Percentiles rank a stretch among this genome's conserved stretches.
phyloP scores from a whole-genome alignment of 257 asterid species.

The Scutellaria barbata region DNA sequence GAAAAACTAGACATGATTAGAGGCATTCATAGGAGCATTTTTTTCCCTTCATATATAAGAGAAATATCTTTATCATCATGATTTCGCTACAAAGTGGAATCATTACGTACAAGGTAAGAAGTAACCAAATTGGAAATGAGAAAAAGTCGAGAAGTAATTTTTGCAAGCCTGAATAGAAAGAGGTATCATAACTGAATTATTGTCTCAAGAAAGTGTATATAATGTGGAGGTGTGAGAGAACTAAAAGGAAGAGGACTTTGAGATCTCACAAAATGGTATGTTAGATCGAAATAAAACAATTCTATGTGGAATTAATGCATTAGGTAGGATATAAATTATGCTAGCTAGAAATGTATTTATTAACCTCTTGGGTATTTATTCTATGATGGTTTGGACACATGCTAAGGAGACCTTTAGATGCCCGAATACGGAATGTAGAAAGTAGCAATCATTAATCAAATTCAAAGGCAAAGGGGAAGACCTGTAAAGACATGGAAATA shows the following conservation, averaged over 20 bases:
- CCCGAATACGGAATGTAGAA: too few relatives aligned
- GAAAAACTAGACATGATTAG: not conserved
- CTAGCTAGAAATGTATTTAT: slow-evolving; percentile 20
- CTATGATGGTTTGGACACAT: too few relatives aligned
- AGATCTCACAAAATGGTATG: not conserved
- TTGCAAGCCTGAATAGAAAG: not conserved
- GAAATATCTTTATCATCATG: not conserved
- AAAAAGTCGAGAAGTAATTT: not conserved
- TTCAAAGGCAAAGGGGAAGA: too few relatives aligned
- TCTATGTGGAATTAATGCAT: not conserved
- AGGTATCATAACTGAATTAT: slow-evolving; percentile 9
- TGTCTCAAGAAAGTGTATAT: slow-evolving; percentile 21
- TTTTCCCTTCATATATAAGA: slow-evolving; percentile 1
- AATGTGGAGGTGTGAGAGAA: not conserved
- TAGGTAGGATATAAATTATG: slow-evolving; percentile 10
- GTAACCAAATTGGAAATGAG: not conserved
- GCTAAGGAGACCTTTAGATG: too few relatives aligned
- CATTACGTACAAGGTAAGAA: not conserved
- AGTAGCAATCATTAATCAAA: too few relatives aligned
- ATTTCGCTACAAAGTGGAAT: not conserved
- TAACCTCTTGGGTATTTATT: not conserved
- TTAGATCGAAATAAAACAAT: not conserved
- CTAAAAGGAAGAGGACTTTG: not conserved
- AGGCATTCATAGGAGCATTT: not conserved
- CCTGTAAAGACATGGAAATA: too few relatives aligned